Percentiles rank a stretch among this genome's conserved stretches.
phyloP scores from a whole-genome alignment of 495 filamentous ascomycete genomes.

The Gamarada debralockiae region DNA sequence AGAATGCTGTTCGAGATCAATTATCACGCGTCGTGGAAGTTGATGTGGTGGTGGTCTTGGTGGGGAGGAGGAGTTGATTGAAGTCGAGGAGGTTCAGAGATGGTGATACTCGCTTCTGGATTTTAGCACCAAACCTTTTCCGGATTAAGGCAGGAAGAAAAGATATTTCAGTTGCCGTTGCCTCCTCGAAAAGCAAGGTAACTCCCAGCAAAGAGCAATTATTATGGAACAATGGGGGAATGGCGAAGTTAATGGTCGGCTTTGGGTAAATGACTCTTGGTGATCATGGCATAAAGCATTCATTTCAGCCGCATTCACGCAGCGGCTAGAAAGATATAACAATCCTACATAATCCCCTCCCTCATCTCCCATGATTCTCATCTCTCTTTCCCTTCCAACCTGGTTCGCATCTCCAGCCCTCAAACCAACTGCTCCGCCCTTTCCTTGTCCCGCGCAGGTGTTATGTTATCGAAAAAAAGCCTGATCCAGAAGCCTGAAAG shows the following conservation, averaged over 20 bases:
- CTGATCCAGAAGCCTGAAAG: constrained; percentile 22
- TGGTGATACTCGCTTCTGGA: constrained; percentile 10
- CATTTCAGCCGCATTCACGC: background rate
- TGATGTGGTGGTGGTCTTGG: background rate
- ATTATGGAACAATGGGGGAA: background rate
- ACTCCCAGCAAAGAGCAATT: background rate
- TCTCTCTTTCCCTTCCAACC: too few relatives aligned
- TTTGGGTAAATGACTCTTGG: too few relatives aligned
- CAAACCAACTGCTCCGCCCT: background rate
- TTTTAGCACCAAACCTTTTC: background rate
- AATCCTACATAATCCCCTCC: too few relatives aligned
- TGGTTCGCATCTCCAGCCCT: too few relatives aligned
- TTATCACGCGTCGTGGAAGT: background rate
- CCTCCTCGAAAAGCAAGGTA: background rate
- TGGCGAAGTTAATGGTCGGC: background rate
- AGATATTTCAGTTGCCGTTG: background rate
- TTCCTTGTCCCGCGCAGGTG: background rate
- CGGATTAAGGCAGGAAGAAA: background rate
- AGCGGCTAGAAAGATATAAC: background rate
- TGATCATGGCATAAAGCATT: too few relatives aligned
- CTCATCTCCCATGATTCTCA: too few relatives aligned
- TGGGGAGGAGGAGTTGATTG: background rate
- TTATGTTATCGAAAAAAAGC: background rate
- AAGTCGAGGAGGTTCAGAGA: background rate
- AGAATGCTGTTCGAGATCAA: constrained; percentile 6